A percentile compares a stretch with the other conserved stretches of the same genome.
These are phyloP conservation scores for Ophiostoma perfectum DNA, from an alignment of 2,329 filamentous ascomycete genomes.

Conservation along the genomic window DNA sequence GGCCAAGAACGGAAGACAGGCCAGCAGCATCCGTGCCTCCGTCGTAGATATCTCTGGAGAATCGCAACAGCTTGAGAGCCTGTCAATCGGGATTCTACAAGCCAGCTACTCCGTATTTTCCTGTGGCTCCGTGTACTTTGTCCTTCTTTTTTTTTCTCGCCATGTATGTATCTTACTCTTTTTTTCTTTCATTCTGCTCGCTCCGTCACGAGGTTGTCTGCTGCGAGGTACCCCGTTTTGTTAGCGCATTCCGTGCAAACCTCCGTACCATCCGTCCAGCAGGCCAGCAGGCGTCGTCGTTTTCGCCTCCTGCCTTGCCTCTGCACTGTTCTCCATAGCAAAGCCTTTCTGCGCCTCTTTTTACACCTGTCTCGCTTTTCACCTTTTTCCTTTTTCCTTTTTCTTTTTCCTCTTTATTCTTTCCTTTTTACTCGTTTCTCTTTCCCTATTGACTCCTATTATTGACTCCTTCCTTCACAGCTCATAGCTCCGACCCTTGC, in stretches of 20 bases:
- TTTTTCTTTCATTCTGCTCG: background rate
- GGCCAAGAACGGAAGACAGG: conserved; percentile 1
- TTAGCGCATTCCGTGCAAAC: background rate
- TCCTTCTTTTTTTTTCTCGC: background rate
- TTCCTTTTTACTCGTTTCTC: conserved; percentile 5
- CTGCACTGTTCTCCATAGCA: background rate
- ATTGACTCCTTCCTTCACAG: background rate
- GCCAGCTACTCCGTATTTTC: background rate
- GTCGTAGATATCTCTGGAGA: background rate
- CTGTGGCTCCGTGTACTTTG: background rate
- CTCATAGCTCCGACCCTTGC: conserved; percentile 3
- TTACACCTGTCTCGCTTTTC: background rate
- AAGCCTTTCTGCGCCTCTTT: background rate
- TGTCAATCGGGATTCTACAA: background rate
- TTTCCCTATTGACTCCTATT: conserved; percentile 5
- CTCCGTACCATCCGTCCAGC: background rate
- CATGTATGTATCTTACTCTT: background rate
- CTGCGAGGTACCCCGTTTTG: background rate
- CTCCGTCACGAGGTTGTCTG: background rate
- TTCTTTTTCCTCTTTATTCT: conserved; percentile 9
- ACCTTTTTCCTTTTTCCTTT: background rate
- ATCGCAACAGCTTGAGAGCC: background rate
- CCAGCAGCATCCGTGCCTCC: background rate
- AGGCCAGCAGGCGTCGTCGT: background rate
- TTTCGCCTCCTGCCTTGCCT: conserved; percentile 4